phyloP scores from a whole-genome alignment of 768 basidiomycete species.

The Xerocomellus dryophilus region DNA sequence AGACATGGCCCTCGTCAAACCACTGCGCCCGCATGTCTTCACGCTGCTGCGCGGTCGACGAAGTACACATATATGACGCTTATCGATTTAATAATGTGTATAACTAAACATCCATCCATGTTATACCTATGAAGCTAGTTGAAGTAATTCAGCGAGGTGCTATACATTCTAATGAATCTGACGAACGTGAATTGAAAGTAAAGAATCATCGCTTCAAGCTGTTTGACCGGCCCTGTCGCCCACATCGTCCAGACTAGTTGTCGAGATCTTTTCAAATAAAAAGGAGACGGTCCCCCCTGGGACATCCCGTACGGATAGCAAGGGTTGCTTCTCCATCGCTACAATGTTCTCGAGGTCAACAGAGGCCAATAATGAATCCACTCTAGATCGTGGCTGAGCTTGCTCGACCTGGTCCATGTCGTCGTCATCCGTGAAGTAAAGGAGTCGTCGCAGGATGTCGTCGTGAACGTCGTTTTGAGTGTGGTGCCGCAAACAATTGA shows the following conservation, averaged over 20 bases:
- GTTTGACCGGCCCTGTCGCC: neutral
- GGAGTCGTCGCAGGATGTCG: constrained; percentile 55
- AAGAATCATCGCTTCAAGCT: neutral
- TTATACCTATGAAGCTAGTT: neutral
- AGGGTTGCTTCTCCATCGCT: constrained; percentile 32
- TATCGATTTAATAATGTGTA: constrained; percentile 7
- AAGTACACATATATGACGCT: constrained; percentile 4
- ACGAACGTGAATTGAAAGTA: neutral
- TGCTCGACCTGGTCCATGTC: constrained; percentile 6
- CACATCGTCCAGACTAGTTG: constrained; percentile 7
- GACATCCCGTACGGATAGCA: constrained; percentile 43
- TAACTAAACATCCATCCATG: constrained; percentile 1
- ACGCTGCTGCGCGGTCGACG: constrained; percentile 10
- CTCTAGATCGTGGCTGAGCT: constrained; percentile 24
- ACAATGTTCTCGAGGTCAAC: constrained; percentile 48
- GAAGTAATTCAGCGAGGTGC: neutral
- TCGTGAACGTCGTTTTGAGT: constrained; percentile 58
- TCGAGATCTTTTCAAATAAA: constrained; percentile 63
- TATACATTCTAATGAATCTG: neutral
- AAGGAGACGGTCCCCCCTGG: constrained; percentile 73
- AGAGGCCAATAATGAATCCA: constrained; percentile 37
- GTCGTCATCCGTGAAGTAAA: constrained; percentile 21
- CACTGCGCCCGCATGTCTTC: constrained; percentile 3
- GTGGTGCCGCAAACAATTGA: constrained; percentile 59
- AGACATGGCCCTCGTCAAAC: constrained; percentile 13